Percentiles rank a stretch among this genome's conserved stretches.
Evolutionary conservation across 371 early-diverging fungal genomes (phyloP).

Genomic region (Smittium mucronatum): DNA sequence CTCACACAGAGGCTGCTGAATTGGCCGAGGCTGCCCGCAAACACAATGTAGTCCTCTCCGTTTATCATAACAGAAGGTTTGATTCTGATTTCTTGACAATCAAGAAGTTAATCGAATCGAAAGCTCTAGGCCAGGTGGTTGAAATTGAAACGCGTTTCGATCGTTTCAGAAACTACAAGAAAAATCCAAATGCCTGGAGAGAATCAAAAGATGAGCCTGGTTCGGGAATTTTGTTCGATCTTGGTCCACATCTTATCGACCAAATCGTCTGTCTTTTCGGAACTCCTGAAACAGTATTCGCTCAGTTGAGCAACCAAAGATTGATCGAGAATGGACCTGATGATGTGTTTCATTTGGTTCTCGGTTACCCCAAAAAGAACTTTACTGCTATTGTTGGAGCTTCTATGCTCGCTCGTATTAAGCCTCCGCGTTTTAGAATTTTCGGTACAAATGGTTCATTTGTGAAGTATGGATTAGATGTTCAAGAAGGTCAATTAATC

Average conservation of each 20-base stretch:
- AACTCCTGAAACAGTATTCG: constrained; percentile 46
- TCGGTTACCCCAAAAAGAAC: constrained; percentile 37
- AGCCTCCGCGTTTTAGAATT: constrained; percentile 50
- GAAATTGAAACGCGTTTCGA: constrained; percentile 63
- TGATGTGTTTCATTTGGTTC: constrained; percentile 49
- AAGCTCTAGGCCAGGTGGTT: constrained; percentile 47
- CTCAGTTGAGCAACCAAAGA: constrained; percentile 52
- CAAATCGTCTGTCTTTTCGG: constrained; percentile 60
- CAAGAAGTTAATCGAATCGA: constrained; percentile 39
- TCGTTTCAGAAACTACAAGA: constrained; percentile 52
- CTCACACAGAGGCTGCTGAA: constrained; percentile 42
- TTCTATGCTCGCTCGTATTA: constrained; percentile 52
- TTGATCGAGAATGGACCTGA: constrained; percentile 40
- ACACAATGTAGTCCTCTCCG: constrained; percentile 44
- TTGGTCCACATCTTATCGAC: constrained; percentile 65
- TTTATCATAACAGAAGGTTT: constrained; percentile 69
- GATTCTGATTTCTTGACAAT: constrained; percentile 70
- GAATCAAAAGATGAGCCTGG: constrained; percentile 48
- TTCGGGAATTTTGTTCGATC: constrained; percentile 57
- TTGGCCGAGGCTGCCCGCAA: constrained; percentile 42
- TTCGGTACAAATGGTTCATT: constrained; percentile 57
- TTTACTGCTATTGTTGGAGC: constrained; percentile 49
- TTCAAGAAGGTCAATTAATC: constrained; percentile 62
- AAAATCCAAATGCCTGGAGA: constrained; percentile 52
- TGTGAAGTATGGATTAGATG: constrained; percentile 51